Base-by-base conservation (phyloP, 805 yeast genomes). In the Yamadazyma scolyti region DNA sequence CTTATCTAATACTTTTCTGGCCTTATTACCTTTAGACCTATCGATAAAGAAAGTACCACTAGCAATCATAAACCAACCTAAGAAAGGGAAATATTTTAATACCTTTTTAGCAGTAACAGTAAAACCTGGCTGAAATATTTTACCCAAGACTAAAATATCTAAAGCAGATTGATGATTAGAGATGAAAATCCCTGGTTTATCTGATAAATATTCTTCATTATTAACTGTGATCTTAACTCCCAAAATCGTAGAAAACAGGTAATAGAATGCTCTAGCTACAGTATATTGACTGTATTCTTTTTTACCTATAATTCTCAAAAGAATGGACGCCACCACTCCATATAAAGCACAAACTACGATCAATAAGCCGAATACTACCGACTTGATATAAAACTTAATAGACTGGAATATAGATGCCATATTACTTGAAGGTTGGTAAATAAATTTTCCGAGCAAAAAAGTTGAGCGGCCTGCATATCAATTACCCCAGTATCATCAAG, bases 41-140 rank as follows among this genome's bases (percentile, higher is more conserved):
- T 93, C 96, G 33, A 93, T 67, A 61, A 93, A 93, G 46, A 90
- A 82, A 2, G 97, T 82, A 9, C 96, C 96, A 40, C 93, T 78
- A 15, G 87, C 71, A 16, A 77, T 50, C 98, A 93, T 89, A 63
- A 89, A 93, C 97, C 97, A 90, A 9, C 99, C 99, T 46, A 93
- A 68, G 47, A 93, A 73, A 11, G 99, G 99, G 31, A 87, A 66
- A 52, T 75, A 86, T 48, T 84, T 78, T 48, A 93, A 71, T 4
- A 85, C 81, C 54, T 77, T 79, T 60, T 93, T 93, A 20, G 97
- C 93, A 1, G 97, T 93, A 27, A 93, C 96, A 6, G 89, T 79
- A 65, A 89, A 87, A 30, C 85, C 86, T 28, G 78, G 77, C 30
- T 95, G 96, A 68, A 93, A 93, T 24, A 86, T 58, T 43, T 74